These are phyloP conservation scores for Syncephalastrum racemosum DNA, from an alignment of 371 early-diverging fungal genomes.

Conservation along the genomic window DNA sequence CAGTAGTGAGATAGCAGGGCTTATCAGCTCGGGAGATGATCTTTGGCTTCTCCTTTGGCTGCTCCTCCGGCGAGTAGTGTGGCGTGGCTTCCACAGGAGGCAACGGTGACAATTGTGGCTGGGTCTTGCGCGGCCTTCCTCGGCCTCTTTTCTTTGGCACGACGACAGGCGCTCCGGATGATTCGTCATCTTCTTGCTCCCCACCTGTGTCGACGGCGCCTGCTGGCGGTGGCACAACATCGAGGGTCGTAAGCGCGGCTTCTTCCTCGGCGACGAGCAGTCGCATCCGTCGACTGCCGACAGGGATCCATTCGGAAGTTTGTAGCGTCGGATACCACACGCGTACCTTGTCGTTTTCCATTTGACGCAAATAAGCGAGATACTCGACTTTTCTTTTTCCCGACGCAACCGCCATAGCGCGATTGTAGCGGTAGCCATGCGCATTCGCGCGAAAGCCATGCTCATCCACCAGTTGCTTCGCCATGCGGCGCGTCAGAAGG, in stretches of 20 bases:
- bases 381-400: constrained; percentile 22
- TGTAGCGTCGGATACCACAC: constrained; percentile 39
- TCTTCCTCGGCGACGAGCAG: constrained; percentile 33
- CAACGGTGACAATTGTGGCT: not conserved
- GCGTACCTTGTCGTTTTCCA: constrained; percentile 29
- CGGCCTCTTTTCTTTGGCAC: constrained; percentile 7
- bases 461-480: constrained; percentile 41
- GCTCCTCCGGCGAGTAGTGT: not conserved
- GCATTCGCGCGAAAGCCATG: constrained; percentile 48
- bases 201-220: not conserved
- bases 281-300: constrained; percentile 40
- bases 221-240: no score
- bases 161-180: not conserved
- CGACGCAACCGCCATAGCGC: constrained; percentile 42
- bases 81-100: not conserved
- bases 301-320: constrained; percentile 36
- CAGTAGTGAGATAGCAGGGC: constrained; percentile 19
- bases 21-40: not conserved
- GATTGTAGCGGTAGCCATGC: constrained; percentile 52
- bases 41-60: not conserved
- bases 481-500: constrained; percentile 55
- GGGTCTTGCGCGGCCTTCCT: constrained; percentile 10
- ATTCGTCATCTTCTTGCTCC: not conserved
- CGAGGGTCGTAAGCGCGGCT: not conserved
- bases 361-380: constrained; percentile 34